Conservation (phyloP, 1,284 basidiomycete species). For the Trametes sp. region DNA sequence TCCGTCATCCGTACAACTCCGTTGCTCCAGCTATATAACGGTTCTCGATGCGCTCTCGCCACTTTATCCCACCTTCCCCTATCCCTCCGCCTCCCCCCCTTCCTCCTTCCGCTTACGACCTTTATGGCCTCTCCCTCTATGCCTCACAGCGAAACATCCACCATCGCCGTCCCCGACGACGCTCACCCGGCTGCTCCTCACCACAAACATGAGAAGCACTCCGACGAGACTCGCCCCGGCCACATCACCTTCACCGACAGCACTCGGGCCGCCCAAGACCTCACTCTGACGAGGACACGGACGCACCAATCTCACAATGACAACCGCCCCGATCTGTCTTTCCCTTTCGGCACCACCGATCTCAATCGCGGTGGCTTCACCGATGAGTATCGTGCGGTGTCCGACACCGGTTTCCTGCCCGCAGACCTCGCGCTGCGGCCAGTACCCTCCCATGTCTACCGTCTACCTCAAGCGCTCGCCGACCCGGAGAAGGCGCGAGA, state of each 20-base stretch:
- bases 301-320: constrained; percentile 37
- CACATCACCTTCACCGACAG: constrained; percentile 29
- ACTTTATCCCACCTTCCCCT: not conserved
- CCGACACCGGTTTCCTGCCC: constrained; percentile 38
- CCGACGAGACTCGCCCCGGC: constrained; percentile 10
- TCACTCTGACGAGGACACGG: constrained; percentile 29
- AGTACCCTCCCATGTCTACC: constrained; percentile 39
- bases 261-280: constrained; percentile 16
- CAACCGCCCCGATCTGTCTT: constrained; percentile 40
- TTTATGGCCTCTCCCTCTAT: constrained; percentile 29
- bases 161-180: constrained; percentile 34
- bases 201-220: constrained; percentile 13
- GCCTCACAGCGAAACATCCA: constrained; percentile 38
- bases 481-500: constrained; percentile 45
- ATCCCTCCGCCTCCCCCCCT: constrained; percentile 13
- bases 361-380: constrained; percentile 40
- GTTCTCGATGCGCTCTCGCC: constrained; percentile 5
- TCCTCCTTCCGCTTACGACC: constrained; percentile 22
- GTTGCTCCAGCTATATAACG: constrained; percentile 14
- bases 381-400: constrained; percentile 44
- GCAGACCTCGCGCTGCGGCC: constrained; percentile 40
- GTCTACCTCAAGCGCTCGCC: constrained; percentile 35
- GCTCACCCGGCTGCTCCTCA: constrained; percentile 15
- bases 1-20: constrained; percentile 21
- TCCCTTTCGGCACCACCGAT: constrained; percentile 45